Evolutionary conservation across 2,329 filamentous ascomycete species (phyloP), one percentile per base, ranked within the genome.

Genomic region (Septoria petroselini): DNA sequence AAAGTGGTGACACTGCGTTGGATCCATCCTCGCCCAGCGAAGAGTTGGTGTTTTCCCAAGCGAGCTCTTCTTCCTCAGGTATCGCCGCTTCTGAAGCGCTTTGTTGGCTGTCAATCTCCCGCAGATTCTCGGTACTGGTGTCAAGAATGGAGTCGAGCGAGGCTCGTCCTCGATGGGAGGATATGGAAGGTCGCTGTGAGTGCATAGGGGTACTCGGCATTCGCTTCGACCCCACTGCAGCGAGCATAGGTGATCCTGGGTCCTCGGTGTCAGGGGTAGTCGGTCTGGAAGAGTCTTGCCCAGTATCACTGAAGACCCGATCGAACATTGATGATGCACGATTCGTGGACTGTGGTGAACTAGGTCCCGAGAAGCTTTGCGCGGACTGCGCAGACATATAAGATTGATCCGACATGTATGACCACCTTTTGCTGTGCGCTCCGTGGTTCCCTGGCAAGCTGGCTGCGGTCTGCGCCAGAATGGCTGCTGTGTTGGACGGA

Each of bases 321-420:
- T 96, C 91, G 62, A 95, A 96, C 39, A 95, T 74, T 0, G 87
- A 83, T 9, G 80, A 88, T 42, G 80, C 80, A 14, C 85, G 81
- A 55, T 73, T 69, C 23, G 82, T 82, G 1, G 89, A 93, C 37
- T 78, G 79, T 0, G 93, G 91, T 3, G 91, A 96, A 60, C 84
- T 90, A 1, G 90, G 85, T 1, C 85, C 77, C 0, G 91, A 95
- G 1, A 86, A 88, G 1, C 81, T 70, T 1, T 80, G 77, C 50
- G 85, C 69, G 5, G 73, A 82, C 7, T 86, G 83, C 0, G 81
- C 81, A 21, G 80, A 79, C 40, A 76, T 73, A 38, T 77, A 76
- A 0, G 83, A 80, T 61, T 85, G 76, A 43, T 78, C 63, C 17
- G 85, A 83, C 80, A 85, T 75, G 46, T 78, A 63, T 18, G 85